Evolutionary conservation across 345 rosid genomes (phyloP), one percentile per base, ranked within the genome.

Genomic region (Kandelia obovata): DNA sequence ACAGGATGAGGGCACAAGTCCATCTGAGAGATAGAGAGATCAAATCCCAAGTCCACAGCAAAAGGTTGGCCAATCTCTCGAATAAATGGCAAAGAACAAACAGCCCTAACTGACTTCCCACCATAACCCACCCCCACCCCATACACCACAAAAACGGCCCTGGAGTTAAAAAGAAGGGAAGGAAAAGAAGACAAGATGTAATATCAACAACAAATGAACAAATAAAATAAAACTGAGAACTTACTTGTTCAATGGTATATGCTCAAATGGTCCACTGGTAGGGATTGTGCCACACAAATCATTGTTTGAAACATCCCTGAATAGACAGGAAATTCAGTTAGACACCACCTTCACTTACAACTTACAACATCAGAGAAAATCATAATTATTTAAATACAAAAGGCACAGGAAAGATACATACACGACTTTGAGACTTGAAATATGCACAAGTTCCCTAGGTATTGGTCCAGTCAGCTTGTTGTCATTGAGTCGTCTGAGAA

Each of bases 221-320:
- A 17, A 11, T 3, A 21, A 56, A n/a, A 71, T 5, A 53, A 67
- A 10, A 26, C 32, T 51, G 53, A 46, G 10, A 70, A 65, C 89
- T 71, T 86, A 94, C 98, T 94, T 94, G 83, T 80, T 84, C 68
- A 88, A 47, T 56, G 98, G 95, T 73, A 94, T 87, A 82, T 79
- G 96, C 79, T 82, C 84, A 75, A 95, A 95, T 61, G 99, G 93
- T 53, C 99, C 97, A 6, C 53, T 79, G 56, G 97, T 83, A 73
- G 99, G 97, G 81, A 95, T 92, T 64, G 99, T 92, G 77, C 99
- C 99, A 73, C 99, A 95, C 47, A 95, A 73, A 82, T 92, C 78
- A 83, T 95, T 95, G 83, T 64, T 88, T 2, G 99, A 83, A 58
- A 92, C 96, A 76, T 95, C 97, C 65, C 99, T 95, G 80, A 25